Conservation (phyloP, 768 basidiomycete species). For the Suillus subluteus region DNA sequence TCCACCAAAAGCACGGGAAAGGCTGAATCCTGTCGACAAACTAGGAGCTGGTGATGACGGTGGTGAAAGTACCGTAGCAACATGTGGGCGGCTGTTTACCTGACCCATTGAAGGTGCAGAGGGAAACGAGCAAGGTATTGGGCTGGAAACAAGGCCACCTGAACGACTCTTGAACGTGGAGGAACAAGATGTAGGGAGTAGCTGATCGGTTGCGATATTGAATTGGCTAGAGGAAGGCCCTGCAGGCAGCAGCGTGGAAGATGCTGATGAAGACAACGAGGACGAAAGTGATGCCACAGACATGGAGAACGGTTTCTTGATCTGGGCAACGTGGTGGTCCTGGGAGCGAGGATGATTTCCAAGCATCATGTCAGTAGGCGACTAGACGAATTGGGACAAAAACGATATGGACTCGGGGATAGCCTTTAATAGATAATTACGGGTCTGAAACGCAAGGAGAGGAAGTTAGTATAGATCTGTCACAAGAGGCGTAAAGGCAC, state of each 20-base stretch:
- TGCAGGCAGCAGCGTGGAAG: constrained; percentile 44
- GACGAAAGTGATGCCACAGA: constrained; percentile 46
- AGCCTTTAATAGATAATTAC: constrained; percentile 32
- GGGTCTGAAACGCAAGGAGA: constrained; percentile 26
- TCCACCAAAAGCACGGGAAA: constrained; percentile 35
- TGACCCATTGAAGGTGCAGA: constrained; percentile 38
- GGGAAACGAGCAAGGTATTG: constrained; percentile 22
- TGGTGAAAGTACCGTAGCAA: constrained; percentile 21
- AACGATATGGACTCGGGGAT: constrained; percentile 33
- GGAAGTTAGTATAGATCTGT: constrained; percentile 15
- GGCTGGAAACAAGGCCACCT: constrained; percentile 29
- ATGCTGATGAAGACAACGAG: constrained; percentile 49
- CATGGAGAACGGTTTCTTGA: constrained; percentile 41
- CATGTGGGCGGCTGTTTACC: constrained; percentile 38
- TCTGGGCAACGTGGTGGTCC: constrained; percentile 35
- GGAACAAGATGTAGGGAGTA: constrained; percentile 37
- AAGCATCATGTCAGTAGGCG: constrained; percentile 16
- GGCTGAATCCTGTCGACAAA: constrained; percentile 29
- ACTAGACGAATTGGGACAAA: constrained; percentile 25
- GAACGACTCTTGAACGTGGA: constrained; percentile 38
- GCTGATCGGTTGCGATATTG: constrained; percentile 49
- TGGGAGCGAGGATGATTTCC: constrained; percentile 25
- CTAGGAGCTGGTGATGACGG: constrained; percentile 32
- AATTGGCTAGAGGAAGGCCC: constrained; percentile 41
- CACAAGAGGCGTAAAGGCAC: constrained; percentile 19